Evolutionary conservation across 1,284 basidiomycete genomes (phyloP).

Genomic region (Ceratobasidium sp.): DNA sequence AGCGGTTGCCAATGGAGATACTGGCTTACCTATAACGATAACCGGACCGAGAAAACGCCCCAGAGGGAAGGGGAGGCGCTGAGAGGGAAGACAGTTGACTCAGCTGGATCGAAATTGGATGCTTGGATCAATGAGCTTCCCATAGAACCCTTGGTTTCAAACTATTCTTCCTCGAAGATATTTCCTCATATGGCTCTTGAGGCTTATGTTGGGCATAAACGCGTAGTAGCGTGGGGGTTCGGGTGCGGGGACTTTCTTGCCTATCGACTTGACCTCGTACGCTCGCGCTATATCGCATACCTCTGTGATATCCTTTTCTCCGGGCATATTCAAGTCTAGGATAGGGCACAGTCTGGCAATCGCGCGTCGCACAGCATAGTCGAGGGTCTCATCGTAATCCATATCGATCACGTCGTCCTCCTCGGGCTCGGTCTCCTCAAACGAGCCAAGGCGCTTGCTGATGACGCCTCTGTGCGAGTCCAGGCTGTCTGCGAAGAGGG

Average conservation of each 20-base stretch:
- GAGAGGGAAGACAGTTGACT: too few relatives aligned
- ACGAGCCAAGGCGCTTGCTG: constrained; percentile 79
- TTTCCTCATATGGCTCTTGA: too few relatives aligned
- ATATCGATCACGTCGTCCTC: constrained; percentile 80
- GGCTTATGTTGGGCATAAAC: constrained; percentile 79
- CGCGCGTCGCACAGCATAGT: constrained; percentile 70
- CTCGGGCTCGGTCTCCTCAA: constrained; percentile 74
- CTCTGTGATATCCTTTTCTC: constrained; percentile 69
- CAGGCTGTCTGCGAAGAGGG: constrained; percentile 72
- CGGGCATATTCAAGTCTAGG: constrained; percentile 69
- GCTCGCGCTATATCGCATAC: constrained; percentile 70
- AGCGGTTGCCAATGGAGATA: too few relatives aligned
- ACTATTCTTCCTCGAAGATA: too few relatives aligned
- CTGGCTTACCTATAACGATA: too few relatives aligned
- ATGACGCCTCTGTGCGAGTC: constrained; percentile 85
- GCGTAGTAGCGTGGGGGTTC: constrained; percentile 77
- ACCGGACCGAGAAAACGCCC: too few relatives aligned
- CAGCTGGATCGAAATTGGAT: too few relatives aligned
- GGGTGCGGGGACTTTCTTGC: constrained; percentile 52
- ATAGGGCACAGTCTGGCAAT: constrained; percentile 70
- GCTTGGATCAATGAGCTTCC: too few relatives aligned
- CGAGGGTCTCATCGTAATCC: constrained; percentile 66
- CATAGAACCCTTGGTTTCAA: too few relatives aligned
- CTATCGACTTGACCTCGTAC: constrained; percentile 63
- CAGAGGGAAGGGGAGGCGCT: too few relatives aligned